Conservation (phyloP, 78 protist species). For the Dictyostelium capitatum region DNA sequence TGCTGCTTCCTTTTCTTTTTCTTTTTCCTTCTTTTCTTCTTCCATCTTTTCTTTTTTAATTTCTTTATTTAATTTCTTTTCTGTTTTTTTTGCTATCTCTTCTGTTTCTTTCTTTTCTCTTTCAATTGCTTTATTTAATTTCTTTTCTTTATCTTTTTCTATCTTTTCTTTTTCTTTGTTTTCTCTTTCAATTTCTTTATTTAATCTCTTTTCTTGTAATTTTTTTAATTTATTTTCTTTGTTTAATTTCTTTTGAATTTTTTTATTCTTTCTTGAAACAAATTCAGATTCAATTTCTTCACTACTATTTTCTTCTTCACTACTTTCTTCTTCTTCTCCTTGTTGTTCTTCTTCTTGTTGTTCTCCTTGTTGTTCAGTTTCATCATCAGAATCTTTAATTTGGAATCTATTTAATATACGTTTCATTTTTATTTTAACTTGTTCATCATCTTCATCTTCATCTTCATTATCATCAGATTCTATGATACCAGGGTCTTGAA, state of each 20-base stretch:
- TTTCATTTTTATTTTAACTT: background rate
- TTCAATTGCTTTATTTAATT: background rate
- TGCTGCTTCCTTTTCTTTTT: background rate
- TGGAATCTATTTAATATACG: background rate
- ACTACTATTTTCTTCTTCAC: background rate
- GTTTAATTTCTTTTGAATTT: background rate
- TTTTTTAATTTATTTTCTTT: background rate
- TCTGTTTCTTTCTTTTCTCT: background rate
- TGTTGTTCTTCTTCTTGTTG: background rate
- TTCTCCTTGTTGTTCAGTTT: background rate
- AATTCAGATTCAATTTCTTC: background rate
- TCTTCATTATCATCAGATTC: background rate
- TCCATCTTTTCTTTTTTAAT: background rate
- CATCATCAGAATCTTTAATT: background rate
- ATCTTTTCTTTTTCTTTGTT: background rate
- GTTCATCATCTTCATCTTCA: background rate
- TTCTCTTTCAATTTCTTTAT: background rate
- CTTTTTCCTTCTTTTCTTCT: too few species aligned
- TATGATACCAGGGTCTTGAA: background rate
- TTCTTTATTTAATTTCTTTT: background rate
- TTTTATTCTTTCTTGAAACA: background rate
- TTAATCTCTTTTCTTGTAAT: background rate
- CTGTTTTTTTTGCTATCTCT: too few species aligned
- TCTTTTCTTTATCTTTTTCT: background rate
- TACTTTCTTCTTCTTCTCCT: background rate